Evolutionary conservation across 495 filamentous ascomycete species (phyloP).

Genomic region (Daldinia loculata): DNA sequence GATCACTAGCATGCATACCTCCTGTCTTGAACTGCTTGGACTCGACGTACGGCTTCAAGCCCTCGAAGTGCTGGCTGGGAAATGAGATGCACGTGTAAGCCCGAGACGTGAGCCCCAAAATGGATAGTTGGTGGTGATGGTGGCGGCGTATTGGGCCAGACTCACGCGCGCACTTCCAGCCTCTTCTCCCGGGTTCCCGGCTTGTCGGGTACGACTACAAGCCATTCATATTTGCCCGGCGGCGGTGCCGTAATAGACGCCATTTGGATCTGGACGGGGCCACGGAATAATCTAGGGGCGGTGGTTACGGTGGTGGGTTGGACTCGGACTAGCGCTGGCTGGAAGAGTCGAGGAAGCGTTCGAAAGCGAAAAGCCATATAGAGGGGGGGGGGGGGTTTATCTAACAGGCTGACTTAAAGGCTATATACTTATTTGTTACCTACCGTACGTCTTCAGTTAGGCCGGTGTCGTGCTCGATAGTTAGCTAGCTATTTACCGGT

Average conservation of each 20-base stretch:
- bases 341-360: conserved; percentile 27
- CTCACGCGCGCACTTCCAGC: conserved; percentile 76
- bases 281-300: conserved; percentile 12
- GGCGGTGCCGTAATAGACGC: conserved; percentile 45
- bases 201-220: conserved; percentile 85
- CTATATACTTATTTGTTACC: neutral
- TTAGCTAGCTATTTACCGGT: neutral
- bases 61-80: conserved; percentile 65
- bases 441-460: conserved; percentile 4
- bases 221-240: conserved; percentile 74
- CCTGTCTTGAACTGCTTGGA: conserved; percentile 63
- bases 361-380: conserved; percentile 28
- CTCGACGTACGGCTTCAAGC: conserved; percentile 54
- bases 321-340: conserved; percentile 20
- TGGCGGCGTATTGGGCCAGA: neutral
- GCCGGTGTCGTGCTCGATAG: conserved; percentile 16
- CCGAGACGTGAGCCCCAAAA: neutral
- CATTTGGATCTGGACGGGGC: conserved; percentile 49
- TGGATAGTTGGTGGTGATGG: neutral
- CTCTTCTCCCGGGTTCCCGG: conserved; percentile 71
- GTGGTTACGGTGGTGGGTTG: conserved; percentile 16
- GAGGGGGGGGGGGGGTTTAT: neutral
- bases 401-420: neutral
- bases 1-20: conserved; percentile 53
- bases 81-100: conserved; percentile 25